These are phyloP conservation scores for Artomyces pyxidatus DNA, from an alignment of 768 basidiomycete genomes.

Conservation along the genomic window DNA sequence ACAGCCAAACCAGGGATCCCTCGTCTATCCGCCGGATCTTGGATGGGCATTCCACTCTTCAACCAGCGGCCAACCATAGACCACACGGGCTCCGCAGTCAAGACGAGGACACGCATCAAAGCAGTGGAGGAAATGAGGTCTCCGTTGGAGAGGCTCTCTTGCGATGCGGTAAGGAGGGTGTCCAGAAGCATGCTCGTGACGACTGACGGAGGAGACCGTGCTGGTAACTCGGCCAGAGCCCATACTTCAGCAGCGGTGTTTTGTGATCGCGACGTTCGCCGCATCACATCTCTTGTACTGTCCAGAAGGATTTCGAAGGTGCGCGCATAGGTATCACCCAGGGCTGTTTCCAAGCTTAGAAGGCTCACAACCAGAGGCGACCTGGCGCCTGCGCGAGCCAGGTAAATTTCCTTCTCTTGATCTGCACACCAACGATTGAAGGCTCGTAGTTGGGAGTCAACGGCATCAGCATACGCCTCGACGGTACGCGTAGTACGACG, in stretches of 20 bases:
- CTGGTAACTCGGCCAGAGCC: conserved; percentile 33
- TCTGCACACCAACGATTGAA: conserved; percentile 68
- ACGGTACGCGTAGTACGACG: conserved; percentile 43
- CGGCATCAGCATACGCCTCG: conserved; percentile 78
- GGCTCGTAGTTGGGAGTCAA: conserved; percentile 46
- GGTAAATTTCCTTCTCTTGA: conserved; percentile 59
- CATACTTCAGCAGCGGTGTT: conserved; percentile 28
- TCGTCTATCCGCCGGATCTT: conserved; percentile 12
- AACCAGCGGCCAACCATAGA: conserved; percentile 65
- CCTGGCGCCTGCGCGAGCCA: conserved; percentile 42
- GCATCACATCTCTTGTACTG: conserved; percentile 32
- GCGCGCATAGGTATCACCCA: conserved; percentile 48
- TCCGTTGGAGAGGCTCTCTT: conserved; percentile 51
- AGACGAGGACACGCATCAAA: conserved; percentile 55
- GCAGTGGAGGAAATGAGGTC: conserved; percentile 46
- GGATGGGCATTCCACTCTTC: conserved; percentile 56
- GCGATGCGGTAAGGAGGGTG: conserved; percentile 45
- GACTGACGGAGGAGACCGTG: conserved; percentile 38
- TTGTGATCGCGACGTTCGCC: conserved; percentile 18
- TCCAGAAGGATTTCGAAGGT: conserved; percentile 50
- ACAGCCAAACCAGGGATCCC: conserved; percentile 8
- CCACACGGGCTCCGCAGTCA: conserved; percentile 67
- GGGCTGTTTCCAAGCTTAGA: conserved; percentile 50
- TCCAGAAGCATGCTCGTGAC: conserved; percentile 56
- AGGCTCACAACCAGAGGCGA: conserved; percentile 51